Evolutionary conservation across 2,329 filamentous ascomycete species (phyloP), one percentile per base, ranked within the genome.

Genomic region (Knufia fluminis): DNA sequence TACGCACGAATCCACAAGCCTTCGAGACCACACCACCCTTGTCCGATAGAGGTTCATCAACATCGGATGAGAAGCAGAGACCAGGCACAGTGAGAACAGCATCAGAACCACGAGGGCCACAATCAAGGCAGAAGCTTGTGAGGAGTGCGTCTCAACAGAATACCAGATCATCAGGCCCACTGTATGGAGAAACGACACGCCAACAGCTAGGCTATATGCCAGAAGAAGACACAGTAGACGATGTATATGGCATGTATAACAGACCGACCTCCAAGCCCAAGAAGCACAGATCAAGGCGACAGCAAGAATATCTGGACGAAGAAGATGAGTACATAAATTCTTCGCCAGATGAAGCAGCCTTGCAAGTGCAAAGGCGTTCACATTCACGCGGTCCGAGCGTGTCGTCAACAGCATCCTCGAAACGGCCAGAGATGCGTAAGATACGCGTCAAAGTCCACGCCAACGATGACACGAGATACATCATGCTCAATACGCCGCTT

Each of bases 361-460:
- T 49, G 4, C 46, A 23, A 24, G 20, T 24, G 2, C 36, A 35
- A 32, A 22, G 10, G 24, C 46, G 28, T 2, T 49, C 46, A 43
- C 46, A 49, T 33, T 49, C 46, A 8, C 46, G 39, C 26, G 39
- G 39, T 9, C 46, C 46, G 9, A 49, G 39, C 63, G 23, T 48
- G 4, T 48, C 45, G 9, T 48, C 45, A 20, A 64, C 9, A 62
- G 65, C 8, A 62, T 63, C 39, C 49, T 48, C n/a, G 43, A 58
- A 54, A 42, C 61, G 78, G 50, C 78, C 80, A 1, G 84, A 87
- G 4, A 73, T 92, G 50, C 79, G 79, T 54, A 84, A 90, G 67
- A 82, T 97, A 56, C 80, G 90, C 32, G 82, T 96, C 64, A 98
- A 98, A 72, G 89, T 95, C 1, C 90, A 97, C 63, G 82, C 76